phyloP scores from a whole-genome alignment of 2,329 filamentous ascomycete genomes.

The Xylaria sp. region DNA sequence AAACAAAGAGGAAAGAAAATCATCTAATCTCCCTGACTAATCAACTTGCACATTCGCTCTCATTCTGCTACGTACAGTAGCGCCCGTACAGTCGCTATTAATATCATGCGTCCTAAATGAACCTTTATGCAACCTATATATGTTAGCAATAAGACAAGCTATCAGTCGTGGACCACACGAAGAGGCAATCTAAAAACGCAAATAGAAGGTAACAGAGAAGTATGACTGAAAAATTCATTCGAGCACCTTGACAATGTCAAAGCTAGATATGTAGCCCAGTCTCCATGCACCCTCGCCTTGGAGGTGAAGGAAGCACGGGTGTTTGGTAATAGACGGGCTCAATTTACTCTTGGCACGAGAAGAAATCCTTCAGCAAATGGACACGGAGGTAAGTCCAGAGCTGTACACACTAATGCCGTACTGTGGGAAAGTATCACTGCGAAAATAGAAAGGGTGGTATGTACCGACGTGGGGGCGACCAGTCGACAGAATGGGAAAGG shows the following conservation, averaged over 20 bases:
- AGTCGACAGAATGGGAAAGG: neutral
- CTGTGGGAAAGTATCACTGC: conserved; percentile 20
- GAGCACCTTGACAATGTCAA: neutral
- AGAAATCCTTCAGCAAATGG: conserved; percentile 54
- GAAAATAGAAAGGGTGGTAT: neutral
- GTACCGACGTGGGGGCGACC: neutral
- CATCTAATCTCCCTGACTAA: conserved; percentile 14
- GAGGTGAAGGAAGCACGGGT: conserved; percentile 52
- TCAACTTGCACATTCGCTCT: conserved; percentile 13
- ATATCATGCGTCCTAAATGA: neutral
- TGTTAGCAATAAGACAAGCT: neutral
- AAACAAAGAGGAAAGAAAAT: neutral
- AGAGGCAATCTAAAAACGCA: too few relatives aligned
- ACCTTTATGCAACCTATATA: neutral
- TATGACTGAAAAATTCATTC: too few relatives aligned
- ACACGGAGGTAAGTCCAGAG: conserved; percentile 49
- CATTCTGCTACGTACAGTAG: neutral
- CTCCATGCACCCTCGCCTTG: conserved; percentile 65
- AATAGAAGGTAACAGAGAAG: too few relatives aligned
- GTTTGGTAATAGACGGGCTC: conserved; percentile 68
- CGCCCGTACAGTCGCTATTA: neutral
- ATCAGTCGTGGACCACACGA: neutral
- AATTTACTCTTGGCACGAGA: conserved; percentile 55
- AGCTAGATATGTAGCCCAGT: conserved; percentile 57
- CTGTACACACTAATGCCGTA: conserved; percentile 60